Evolutionary conservation across 805 yeast species (phyloP).

Genomic region (Candida krabiensis): DNA sequence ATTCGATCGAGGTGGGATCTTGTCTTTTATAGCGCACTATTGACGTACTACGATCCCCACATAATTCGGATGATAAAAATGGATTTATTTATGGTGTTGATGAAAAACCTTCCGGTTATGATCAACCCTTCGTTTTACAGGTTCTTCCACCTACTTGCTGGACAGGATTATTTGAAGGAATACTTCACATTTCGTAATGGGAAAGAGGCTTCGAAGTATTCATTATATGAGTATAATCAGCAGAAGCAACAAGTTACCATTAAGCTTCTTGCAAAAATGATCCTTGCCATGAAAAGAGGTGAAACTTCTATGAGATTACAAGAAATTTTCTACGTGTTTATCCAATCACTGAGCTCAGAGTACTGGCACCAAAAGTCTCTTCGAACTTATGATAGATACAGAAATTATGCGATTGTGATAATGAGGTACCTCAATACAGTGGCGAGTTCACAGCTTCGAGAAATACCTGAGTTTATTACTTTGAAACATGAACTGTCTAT

Average conservation of each 20-base stretch:
- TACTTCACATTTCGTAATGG: conserved; percentile 24
- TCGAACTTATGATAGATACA: conserved; percentile 3
- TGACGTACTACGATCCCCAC: conserved; percentile 16
- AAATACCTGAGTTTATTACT: conserved; percentile 20
- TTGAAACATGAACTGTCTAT: conserved; percentile 21
- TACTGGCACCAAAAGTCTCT: conserved; percentile 14
- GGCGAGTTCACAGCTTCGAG: conserved; percentile 13
- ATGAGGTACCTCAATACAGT: conserved; percentile 28
- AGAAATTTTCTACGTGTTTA: conserved; percentile 12
- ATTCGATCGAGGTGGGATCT: conserved; percentile 23
- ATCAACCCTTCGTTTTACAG: conserved; percentile 13
- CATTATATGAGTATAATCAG: conserved; percentile 17
- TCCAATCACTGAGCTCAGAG: conserved; percentile 16
- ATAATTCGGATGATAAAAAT: conserved; percentile 7
- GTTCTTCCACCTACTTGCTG: conserved; percentile 16
- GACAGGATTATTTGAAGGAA: conserved; percentile 6
- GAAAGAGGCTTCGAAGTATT: conserved; percentile 14
- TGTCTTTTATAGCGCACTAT: conserved; percentile 21
- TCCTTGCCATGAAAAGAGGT: conserved; percentile 14
- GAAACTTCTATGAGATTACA: not conserved
- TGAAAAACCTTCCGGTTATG: conserved; percentile 18
- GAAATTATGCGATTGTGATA: conserved; percentile 19
- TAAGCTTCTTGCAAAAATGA: conserved; percentile 21
- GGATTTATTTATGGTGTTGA: conserved; percentile 14
- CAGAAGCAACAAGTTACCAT: conserved; percentile 19